Evolutionary conservation across 345 rosid genomes (phyloP).

Genomic region (Melastoma malabathricum): DNA sequence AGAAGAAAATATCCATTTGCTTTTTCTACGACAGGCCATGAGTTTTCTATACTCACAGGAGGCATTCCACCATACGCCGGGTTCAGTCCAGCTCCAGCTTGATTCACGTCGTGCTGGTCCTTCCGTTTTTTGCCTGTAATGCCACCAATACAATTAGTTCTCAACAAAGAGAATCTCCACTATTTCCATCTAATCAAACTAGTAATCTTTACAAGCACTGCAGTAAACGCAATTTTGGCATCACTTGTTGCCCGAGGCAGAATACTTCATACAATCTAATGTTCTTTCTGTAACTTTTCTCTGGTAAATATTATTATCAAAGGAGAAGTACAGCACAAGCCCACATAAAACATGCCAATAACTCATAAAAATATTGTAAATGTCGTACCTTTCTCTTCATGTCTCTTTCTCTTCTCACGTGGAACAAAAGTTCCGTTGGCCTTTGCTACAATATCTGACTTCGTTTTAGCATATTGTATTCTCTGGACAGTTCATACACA

Average conservation of each 20-base stretch:
- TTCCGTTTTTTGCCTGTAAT: conserved; percentile 65
- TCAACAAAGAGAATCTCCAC: background rate
- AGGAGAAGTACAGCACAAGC: no score
- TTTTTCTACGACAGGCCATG: no score
- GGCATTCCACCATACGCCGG: conserved; percentile 74
- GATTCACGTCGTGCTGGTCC: conserved; percentile 77
- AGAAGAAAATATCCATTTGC: no score
- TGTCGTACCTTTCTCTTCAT: conserved; percentile 72
- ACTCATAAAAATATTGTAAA: background rate
- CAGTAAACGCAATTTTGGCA: no score
- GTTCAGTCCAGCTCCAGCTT: conserved; percentile 34
- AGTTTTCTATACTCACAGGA: conserved; percentile 42
- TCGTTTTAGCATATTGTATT: conserved; percentile 84
- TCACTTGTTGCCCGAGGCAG: no score
- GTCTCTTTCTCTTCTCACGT: conserved; percentile 86
- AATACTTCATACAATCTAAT: no score
- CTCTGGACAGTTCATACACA: conserved; percentile 31
- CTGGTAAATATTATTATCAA: no score
- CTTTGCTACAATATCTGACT: conserved; percentile 84
- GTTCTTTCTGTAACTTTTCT: no score
- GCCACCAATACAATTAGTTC: background rate
- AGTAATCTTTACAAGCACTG: no score
- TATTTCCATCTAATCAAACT: background rate
- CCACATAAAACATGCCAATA: no score
- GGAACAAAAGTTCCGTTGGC: conserved; percentile 98